Percentiles rank a stretch among this genome's conserved stretches.
Conservation (phyloP, 306 rosid species). For the Spatholobus suberectus region DNA sequence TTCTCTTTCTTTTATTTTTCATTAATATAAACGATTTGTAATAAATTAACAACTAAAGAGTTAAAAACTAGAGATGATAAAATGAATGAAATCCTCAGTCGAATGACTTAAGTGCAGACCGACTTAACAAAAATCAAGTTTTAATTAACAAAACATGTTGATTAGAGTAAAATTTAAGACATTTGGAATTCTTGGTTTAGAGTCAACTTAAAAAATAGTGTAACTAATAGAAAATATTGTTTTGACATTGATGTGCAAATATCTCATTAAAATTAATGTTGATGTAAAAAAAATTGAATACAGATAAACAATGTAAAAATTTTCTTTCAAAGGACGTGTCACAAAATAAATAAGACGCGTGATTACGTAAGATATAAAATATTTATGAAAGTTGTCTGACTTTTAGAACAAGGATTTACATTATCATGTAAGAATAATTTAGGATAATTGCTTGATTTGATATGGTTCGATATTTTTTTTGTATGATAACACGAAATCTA, state of each 20-base stretch:
- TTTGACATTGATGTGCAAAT: too few species aligned
- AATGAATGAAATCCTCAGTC: not conserved
- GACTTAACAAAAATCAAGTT: not conserved
- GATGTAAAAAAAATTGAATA: not conserved
- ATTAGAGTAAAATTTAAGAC: too few species aligned
- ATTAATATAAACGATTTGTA: not conserved
- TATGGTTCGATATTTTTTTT: not conserved
- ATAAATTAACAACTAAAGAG: not conserved
- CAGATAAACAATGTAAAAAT: not conserved
- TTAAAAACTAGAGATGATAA: not conserved
- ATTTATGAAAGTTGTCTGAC: not conserved
- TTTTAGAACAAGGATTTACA: not conserved
- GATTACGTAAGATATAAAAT: not conserved
- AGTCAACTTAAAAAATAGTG: too few species aligned
- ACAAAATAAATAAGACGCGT: not conserved
- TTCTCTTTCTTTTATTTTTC: not conserved
- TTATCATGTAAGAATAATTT: not conserved
- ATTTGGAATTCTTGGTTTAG: too few species aligned
- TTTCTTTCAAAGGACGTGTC: not conserved
- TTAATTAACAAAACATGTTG: not conserved
- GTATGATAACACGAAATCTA: not conserved
- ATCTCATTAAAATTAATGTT: too few species aligned
- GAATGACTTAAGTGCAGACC: not conserved
- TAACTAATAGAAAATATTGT: too few species aligned
- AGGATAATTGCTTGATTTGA: not conserved